Percentiles rank a stretch among this genome's conserved stretches.
Conservation (phyloP, 2,329 filamentous ascomycete species). For the Peltaster fructicola region DNA sequence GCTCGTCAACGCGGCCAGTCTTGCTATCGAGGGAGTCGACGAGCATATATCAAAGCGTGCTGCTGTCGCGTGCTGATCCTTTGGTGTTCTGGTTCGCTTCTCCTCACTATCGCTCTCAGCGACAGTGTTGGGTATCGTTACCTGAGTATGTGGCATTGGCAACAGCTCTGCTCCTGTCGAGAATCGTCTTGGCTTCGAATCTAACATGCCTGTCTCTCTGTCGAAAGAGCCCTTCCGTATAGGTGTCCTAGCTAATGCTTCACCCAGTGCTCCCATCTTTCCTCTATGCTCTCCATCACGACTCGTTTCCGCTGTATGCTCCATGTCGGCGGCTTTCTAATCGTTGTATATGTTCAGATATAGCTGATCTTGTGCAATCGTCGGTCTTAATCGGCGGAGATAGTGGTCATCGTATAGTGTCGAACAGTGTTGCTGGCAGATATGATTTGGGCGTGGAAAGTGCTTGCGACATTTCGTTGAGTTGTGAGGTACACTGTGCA, state of each 20-base stretch:
- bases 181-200: conserved; percentile 17
- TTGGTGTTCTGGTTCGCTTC: conserved; percentile 10
- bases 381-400: too few relatives aligned
- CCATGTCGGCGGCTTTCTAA: too few relatives aligned
- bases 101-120: conserved; percentile 14
- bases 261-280: conserved; percentile 7
- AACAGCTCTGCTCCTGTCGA: conserved; percentile 16
- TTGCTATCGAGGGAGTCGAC: conserved; percentile 15
- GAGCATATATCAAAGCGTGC: conserved; percentile 13
- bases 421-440: too few relatives aligned
- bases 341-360: too few relatives aligned
- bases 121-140: too few relatives aligned
- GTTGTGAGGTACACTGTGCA: too few relatives aligned
- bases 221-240: conserved; percentile 18
- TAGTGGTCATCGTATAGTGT: too few relatives aligned
- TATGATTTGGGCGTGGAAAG: too few relatives aligned
- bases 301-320: too few relatives aligned
- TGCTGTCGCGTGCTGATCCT: conserved; percentile 12
- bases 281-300: background rate
- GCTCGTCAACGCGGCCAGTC: conserved; percentile 57
- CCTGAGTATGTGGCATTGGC: conserved; percentile 18
- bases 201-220: conserved; percentile 13
- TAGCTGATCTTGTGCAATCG: too few relatives aligned
- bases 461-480: too few relatives aligned
- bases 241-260: conserved; percentile 12